Base-by-base conservation (phyloP, 805 yeast species). In the Candida manassasensis region DNA sequence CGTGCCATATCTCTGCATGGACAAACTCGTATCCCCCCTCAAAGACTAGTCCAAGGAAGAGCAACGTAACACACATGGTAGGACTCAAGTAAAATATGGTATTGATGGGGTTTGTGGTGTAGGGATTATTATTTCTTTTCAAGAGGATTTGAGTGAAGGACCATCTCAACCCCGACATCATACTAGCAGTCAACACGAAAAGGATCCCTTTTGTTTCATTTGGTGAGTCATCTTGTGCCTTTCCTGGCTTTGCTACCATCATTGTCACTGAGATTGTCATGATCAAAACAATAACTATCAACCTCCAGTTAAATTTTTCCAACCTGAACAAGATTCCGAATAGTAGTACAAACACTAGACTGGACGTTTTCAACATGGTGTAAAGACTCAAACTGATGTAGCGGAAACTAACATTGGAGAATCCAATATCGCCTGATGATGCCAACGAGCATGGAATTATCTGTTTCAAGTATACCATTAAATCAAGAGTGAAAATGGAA, bases 131-230 rank as follows among this genome's bases (percentile, higher is more conserved):
- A 44, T 78, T 79, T 29, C 65, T 70, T 45, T 74, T 81, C 33
- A 93, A 63, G 22, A 90, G 69, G 15, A 93, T 57, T 53, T 93
- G 97, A 1, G 97, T 88, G 42, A 89, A 75, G 1, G 95, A 90
- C 98, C 98, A 93, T 43, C 98, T 73, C 34, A 93, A 63, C 0
- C 98, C 98, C 11, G 93, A 81, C 62, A 87, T 73, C 53, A 83
- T 72, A 2, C 95, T 77, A 3, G 96, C 89, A 2, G 74, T 61
- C 19, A 93, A 61, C 1, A 90, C 97, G 18, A 88, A 61, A 2
- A 77, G 35, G 15, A 87, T 77, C 2, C 98, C 97, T 2, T 81
- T 9, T 24, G 42, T 51, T 37, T 38, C 59, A 39, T 40, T 37
- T 32, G 44, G 46, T 8, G 47, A 40, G 19, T 40, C 19, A 7